Percentiles rank a stretch among this genome's conserved stretches.
Conservation (phyloP, 768 basidiomycete genomes). For the Dioszegia hungarica region DNA sequence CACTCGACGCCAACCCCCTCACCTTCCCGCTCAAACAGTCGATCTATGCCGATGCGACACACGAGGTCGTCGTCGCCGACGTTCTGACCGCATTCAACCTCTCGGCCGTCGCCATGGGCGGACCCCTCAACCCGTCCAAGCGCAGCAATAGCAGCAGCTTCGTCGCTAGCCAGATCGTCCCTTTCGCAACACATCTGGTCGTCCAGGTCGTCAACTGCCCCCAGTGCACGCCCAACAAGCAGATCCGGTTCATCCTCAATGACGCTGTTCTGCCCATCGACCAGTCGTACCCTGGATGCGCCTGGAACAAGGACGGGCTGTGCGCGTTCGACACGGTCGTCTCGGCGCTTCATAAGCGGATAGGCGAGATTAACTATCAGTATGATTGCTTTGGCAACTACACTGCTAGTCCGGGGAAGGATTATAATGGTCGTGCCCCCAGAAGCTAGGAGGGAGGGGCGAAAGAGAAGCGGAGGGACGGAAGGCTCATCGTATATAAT, state of each 20-base stretch:
- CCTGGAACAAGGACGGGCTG: constrained; percentile 46
- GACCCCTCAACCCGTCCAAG: constrained; percentile 62
- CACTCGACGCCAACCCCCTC: constrained; percentile 37
- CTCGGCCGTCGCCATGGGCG: constrained; percentile 64
- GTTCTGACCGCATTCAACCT: constrained; percentile 81
- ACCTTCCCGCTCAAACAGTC: constrained; percentile 50
- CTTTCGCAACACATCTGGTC: constrained; percentile 54
- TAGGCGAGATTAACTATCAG: constrained; percentile 48
- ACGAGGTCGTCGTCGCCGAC: constrained; percentile 86
- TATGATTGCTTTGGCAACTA: constrained; percentile 60
- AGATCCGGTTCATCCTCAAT: constrained; percentile 44
- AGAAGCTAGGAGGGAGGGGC: no score
- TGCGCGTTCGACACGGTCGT: constrained; percentile 49
- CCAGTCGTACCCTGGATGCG: constrained; percentile 41
- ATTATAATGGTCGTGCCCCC: constrained; percentile 33
- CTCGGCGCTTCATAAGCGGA: constrained; percentile 36
- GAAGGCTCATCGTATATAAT: no score
- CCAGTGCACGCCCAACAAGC: constrained; percentile 28
- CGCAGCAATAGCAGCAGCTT: constrained; percentile 57
- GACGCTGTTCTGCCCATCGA: constrained; percentile 50
- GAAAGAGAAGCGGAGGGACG: no score
- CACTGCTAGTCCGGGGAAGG: constrained; percentile 19
- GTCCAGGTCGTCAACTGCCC: constrained; percentile 58
- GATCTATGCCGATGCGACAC: constrained; percentile 70
- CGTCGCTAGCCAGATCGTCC: constrained; percentile 46